Evolutionary conservation across 2,329 filamentous ascomycete species (phyloP).

Genomic region (Cercospora citrullina): DNA sequence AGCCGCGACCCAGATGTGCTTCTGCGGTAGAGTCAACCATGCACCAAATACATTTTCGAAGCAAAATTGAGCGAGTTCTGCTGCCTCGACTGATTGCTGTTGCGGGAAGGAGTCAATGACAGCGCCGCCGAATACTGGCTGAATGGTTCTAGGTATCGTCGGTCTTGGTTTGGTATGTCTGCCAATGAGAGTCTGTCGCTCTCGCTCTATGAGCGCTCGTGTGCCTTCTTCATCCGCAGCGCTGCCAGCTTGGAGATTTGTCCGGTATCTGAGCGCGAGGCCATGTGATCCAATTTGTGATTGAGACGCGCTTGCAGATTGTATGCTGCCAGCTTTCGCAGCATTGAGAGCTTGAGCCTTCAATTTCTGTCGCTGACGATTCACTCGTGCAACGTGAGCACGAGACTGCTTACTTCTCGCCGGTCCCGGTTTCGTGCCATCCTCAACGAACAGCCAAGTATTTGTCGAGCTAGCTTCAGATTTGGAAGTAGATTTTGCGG

Average conservation of each 20-base stretch:
- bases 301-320: not conserved
- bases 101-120: conserved; percentile 11
- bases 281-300: not conserved
- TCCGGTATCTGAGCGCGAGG: not conserved
- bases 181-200: not conserved
- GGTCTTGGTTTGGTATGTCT: not conserved
- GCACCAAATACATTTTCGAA: conserved; percentile 15
- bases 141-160: conserved; percentile 5
- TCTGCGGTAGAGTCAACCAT: conserved; percentile 10
- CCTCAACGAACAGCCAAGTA: conserved; percentile 19
- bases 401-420: conserved; percentile 19
- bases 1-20: conserved; percentile 18
- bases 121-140: conserved; percentile 19
- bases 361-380: conserved; percentile 19
- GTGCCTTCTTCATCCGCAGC: not conserved
- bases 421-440: conserved; percentile 7
- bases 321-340: not conserved
- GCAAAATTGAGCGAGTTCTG: conserved; percentile 18
- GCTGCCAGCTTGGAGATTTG: not conserved
- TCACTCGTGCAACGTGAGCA: conserved; percentile 23
- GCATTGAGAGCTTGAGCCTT: conserved; percentile 6
- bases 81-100: conserved; percentile 10
- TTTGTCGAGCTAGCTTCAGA: not conserved
- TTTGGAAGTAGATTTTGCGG: not conserved
- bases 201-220: not conserved